Evolutionary conservation across 495 filamentous ascomycete genomes (phyloP).

Genomic region (Rostrohypoxylon terebratum): DNA sequence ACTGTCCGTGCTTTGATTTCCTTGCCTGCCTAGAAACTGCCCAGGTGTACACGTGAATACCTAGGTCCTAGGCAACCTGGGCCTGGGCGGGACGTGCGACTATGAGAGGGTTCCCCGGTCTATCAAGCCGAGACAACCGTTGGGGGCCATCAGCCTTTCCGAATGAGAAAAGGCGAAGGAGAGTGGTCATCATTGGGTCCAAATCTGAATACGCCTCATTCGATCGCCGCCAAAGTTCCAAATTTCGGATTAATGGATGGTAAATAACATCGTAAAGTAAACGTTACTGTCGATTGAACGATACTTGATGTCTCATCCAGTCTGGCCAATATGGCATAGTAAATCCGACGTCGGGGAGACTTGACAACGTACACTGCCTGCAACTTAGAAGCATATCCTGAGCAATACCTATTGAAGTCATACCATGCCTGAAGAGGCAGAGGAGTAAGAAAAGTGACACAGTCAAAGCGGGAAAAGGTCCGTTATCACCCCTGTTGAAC

Average conservation of each 20-base stretch:
- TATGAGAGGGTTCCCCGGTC: constrained; percentile 20
- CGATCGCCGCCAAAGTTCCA: constrained; percentile 19
- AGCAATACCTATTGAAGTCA: constrained; percentile 26
- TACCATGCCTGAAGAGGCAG: constrained; percentile 28
- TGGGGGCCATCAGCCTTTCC: constrained; percentile 36
- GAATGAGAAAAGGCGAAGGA: constrained; percentile 7
- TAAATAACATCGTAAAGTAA: constrained; percentile 8
- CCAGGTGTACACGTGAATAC: constrained; percentile 10
- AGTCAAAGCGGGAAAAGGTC: constrained; percentile 45
- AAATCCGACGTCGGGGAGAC: constrained; percentile 21
- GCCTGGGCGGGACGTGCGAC: constrained; percentile 14
- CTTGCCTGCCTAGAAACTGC: background rate
- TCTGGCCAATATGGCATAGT: constrained; percentile 8
- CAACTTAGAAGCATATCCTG: constrained; percentile 28
- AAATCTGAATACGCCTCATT: constrained; percentile 10
- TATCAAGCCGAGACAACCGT: constrained; percentile 33
- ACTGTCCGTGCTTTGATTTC: constrained; percentile 13
- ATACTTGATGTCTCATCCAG: constrained; percentile 3
- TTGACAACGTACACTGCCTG: constrained; percentile 18
- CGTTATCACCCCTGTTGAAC: constrained; percentile 27
- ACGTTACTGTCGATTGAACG: background rate
- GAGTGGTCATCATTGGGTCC: constrained; percentile 22
- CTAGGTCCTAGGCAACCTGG: constrained; percentile 3
- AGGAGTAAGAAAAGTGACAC: constrained; percentile 29
- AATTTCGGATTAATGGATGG: constrained; percentile 25